Conservation (phyloP, 106 monocot species). For the Dendrobium huoshanense region DNA sequence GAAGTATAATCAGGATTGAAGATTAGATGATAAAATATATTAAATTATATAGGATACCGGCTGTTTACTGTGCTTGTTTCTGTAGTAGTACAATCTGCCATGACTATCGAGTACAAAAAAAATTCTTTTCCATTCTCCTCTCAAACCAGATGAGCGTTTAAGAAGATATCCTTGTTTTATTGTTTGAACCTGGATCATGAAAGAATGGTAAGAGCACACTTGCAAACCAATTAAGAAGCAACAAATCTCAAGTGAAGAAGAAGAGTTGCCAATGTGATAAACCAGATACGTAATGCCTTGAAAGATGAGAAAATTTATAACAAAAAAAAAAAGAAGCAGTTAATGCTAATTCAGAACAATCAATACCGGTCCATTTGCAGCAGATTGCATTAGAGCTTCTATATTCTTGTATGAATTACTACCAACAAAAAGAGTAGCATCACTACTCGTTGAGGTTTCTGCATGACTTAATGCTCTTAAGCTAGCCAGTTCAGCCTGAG, state of each 20-base stretch:
- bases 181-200: slow-evolving; percentile 63
- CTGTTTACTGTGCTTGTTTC: slow-evolving; percentile 58
- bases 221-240: neutral
- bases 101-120: slow-evolving; percentile 96
- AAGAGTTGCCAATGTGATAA: neutral
- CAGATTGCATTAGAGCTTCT: slow-evolving; percentile 85
- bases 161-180: slow-evolving; percentile 99
- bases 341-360: neutral
- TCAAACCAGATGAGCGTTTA: slow-evolving; percentile 68
- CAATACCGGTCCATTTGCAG: slow-evolving; percentile 82
- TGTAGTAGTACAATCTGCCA: slow-evolving; percentile 86
- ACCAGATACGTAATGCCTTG: neutral
- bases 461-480: slow-evolving; percentile 51
- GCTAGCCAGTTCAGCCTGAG: slow-evolving; percentile 69
- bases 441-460: slow-evolving; percentile 63
- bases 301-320: neutral
- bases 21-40: neutral
- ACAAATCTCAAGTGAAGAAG: neutral
- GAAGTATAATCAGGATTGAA: neutral
- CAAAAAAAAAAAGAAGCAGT: neutral
- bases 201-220: neutral
- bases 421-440: slow-evolving; percentile 79
- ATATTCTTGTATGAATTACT: slow-evolving; percentile 75
- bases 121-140: slow-evolving; percentile 89
- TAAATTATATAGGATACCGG: slow-evolving; percentile 32